Conservation (phyloP, 441 rosid species). For the Adansonia rubrostipa region DNA sequence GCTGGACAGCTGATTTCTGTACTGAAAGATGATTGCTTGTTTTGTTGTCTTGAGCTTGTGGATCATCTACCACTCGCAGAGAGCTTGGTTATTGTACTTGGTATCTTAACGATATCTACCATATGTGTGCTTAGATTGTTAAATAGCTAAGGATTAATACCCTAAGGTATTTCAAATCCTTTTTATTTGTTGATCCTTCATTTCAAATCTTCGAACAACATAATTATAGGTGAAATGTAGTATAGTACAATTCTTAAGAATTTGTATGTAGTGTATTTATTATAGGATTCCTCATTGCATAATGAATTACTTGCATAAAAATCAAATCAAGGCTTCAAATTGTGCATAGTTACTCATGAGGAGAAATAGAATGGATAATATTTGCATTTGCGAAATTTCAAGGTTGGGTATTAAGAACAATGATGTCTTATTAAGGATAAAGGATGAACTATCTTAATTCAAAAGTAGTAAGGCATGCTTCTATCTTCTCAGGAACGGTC, state of each 20-base stretch:
- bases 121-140: neutral
- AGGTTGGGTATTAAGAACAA: neutral
- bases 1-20: neutral
- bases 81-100: slow-evolving; percentile 11
- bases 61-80: neutral
- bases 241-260: neutral
- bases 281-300: neutral
- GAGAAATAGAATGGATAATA: neutral
- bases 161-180: neutral
- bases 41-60: neutral
- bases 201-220: neutral
- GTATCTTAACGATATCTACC: neutral
- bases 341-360: neutral
- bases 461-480: slow-evolving; percentile 7
- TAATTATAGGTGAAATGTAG: neutral
- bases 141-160: neutral
- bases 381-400: neutral
- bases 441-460: neutral
- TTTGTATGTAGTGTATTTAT: neutral
- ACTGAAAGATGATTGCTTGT: neutral
- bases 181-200: neutral
- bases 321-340: neutral
- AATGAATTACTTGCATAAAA: neutral
- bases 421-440: slow-evolving; percentile 9
- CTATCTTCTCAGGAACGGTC: slow-evolving; percentile 71